Evolutionary conservation across 2,329 filamentous ascomycete species (phyloP).

Genomic region (Fusarium nodosum): DNA sequence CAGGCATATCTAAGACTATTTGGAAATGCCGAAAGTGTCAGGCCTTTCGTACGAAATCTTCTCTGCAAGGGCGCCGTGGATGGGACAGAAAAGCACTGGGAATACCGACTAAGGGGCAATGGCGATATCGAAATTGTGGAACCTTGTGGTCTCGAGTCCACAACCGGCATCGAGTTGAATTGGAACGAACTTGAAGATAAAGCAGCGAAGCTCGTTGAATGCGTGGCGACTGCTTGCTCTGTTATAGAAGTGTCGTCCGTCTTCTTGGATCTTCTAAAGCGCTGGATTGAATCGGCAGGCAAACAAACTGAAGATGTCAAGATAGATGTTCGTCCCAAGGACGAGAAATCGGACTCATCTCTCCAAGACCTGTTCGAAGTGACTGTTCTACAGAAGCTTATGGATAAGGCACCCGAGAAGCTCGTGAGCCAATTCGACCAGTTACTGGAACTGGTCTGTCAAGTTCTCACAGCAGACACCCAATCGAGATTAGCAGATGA

Average conservation of each 20-base stretch:
- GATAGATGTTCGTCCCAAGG: conserved; percentile 51
- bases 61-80: conserved; percentile 65
- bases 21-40: conserved; percentile 64
- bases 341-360: conserved; percentile 55
- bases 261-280: conserved; percentile 70
- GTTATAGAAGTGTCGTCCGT: conserved; percentile 70
- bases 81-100: conserved; percentile 61
- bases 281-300: conserved; percentile 64
- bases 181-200: conserved; percentile 63
- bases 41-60: conserved; percentile 66
- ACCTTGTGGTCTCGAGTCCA: conserved; percentile 41
- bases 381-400: conserved; percentile 74
- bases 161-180: conserved; percentile 53
- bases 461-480: conserved; percentile 67
- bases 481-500: conserved; percentile 61
- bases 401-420: conserved; percentile 72
- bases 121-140: conserved; percentile 67
- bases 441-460: conserved; percentile 72
- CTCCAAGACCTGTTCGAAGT: conserved; percentile 67
- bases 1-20: conserved; percentile 70
- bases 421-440: conserved; percentile 74
- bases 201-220: conserved; percentile 61
- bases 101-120: conserved; percentile 61
- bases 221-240: conserved; percentile 65
- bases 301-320: conserved; percentile 49